Evolutionary conservation across 2,329 filamentous ascomycete species (phyloP), one percentile per base, ranked within the genome.

Genomic region (Hymenoscyphus salicellus): DNA sequence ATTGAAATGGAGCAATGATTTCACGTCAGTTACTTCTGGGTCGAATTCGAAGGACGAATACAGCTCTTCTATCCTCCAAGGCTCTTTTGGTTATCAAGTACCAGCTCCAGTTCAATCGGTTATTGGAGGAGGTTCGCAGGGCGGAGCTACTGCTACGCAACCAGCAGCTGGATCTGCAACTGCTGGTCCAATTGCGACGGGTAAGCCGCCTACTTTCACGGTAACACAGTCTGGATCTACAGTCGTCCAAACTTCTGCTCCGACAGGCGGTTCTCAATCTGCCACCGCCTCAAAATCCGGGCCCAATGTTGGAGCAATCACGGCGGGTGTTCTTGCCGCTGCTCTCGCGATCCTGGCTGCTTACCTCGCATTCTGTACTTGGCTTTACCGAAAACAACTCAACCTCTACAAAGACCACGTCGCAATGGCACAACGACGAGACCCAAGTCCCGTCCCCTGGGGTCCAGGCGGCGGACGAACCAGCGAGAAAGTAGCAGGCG

Each of bases 311-410:
- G 80, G 79, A 0, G 78, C 81, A 16, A 80, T 84, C 60, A 79
- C 79, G 17, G 80, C 81, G 1, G 79, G 80, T 30, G 77, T 88
- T 23, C 79, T 92, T 36, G 89, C 90, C 0, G 89, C 87, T n/a
- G 72, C 88, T 3, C 81, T 90, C 4, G 85, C 85, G 58, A 70
- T 89, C 20, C 72, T 86, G 0, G 87, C 87, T 1, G 78, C 79
- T 1, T 91, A 91, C 74, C 82, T 91, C 14, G 87, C 86, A 56
- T 91, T 89, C 79, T 90, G 88, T 76, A 83, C 85, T 20, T 92
- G 87, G 85, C 79, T 93, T 7, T 92, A 92, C 79, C 83, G 89
- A 32, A 87, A 87, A 58, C 89, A 90, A 75, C 83, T 92, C 17
- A 77, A 79, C 33, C 83, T 90, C 10, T 93, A 92, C 80, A 88